Conservation (phyloP, 805 yeast genomes). For the Candida stauntonica region DNA sequence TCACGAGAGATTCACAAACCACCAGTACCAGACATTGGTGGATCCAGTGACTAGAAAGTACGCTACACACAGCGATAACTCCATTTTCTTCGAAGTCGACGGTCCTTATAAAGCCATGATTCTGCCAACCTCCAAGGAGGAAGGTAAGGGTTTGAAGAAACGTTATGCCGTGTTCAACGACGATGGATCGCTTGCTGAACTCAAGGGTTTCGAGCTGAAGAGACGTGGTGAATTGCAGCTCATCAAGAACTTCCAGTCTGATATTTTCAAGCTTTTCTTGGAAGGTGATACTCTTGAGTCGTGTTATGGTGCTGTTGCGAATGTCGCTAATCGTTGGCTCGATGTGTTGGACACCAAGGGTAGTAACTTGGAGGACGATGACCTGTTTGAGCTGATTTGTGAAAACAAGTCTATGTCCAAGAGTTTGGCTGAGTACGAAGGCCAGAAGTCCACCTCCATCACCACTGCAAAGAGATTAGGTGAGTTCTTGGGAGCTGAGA, state of each 20-base stretch:
- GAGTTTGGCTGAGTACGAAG: constrained; percentile 81
- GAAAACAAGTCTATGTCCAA: constrained; percentile 96
- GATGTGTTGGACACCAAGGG: constrained; percentile 91
- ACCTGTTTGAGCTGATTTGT: constrained; percentile 88
- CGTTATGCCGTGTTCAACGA: constrained; percentile 95
- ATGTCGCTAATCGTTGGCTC: constrained; percentile 92
- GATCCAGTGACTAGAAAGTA: constrained; percentile 68
- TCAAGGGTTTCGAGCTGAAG: constrained; percentile 94
- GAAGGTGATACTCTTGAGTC: constrained; percentile 75
- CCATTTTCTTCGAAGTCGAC: constrained; percentile 96
- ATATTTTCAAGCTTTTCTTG: constrained; percentile 84
- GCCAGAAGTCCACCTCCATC: constrained; percentile 90
- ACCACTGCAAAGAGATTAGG: constrained; percentile 93
- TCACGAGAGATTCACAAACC: constrained; percentile 86
- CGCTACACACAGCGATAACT: constrained; percentile 79
- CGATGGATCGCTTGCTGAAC: constrained; percentile 90
- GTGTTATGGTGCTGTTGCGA: constrained; percentile 87
- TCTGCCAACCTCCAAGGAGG: constrained; percentile 94
- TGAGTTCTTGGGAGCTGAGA: constrained; percentile 91
- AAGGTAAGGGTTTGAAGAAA: constrained; percentile 93
- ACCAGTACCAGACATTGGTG: constrained; percentile 84
- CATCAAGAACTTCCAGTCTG: constrained; percentile 92
- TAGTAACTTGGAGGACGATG: constrained; percentile 84
- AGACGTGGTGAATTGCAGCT: constrained; percentile 94
- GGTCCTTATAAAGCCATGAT: constrained; percentile 99